Percentiles rank a stretch among this genome's conserved stretches.
These are phyloP conservation scores for Prunus yedoensis DNA, from an alignment of 331 rosid genomes.

Conservation along the genomic window DNA sequence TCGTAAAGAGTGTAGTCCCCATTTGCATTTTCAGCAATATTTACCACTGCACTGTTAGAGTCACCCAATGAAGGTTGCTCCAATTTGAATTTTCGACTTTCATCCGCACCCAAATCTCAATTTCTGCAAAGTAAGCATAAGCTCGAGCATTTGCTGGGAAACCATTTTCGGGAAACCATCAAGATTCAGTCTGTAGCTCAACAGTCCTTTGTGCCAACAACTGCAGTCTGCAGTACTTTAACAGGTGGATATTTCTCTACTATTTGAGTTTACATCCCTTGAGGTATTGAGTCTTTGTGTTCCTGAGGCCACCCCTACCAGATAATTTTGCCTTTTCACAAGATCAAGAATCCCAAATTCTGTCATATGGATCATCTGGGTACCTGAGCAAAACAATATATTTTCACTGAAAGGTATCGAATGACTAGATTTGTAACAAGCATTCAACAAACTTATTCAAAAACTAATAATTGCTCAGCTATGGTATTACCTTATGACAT, in stretches of 20 bases:
- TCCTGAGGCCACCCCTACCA: constrained; percentile 93
- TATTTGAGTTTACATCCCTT: constrained; percentile 46
- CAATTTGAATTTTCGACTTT: constrained; percentile 75
- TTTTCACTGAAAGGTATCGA: background rate
- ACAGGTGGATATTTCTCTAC: constrained; percentile 80
- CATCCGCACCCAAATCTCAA: constrained; percentile 64
- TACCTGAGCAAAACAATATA: constrained; percentile 53
- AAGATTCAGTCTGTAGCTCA: constrained; percentile 74
- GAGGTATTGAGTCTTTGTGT: constrained; percentile 73
- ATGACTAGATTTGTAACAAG: background rate
- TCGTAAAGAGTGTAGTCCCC: constrained; percentile 88
- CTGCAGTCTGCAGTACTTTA: constrained; percentile 88
- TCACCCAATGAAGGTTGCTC: constrained; percentile 65
- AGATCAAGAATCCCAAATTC: constrained; percentile 97
- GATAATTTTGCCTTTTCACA: constrained; percentile 77
- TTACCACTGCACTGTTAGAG: constrained; percentile 76
- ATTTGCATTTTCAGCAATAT: constrained; percentile 94
- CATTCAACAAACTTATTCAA: background rate
- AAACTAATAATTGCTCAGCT: background rate
- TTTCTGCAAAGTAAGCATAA: constrained; percentile 84
- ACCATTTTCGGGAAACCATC: constrained; percentile 82
- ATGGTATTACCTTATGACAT: constrained; percentile 55
- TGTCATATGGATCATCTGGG: constrained; percentile 97
- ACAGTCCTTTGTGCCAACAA: constrained; percentile 63
- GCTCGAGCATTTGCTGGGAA: constrained; percentile 83